Percentiles rank a stretch among this genome's conserved stretches.
Evolutionary conservation across 768 basidiomycete genomes (phyloP).

Genomic region (Hydnum rufescens): DNA sequence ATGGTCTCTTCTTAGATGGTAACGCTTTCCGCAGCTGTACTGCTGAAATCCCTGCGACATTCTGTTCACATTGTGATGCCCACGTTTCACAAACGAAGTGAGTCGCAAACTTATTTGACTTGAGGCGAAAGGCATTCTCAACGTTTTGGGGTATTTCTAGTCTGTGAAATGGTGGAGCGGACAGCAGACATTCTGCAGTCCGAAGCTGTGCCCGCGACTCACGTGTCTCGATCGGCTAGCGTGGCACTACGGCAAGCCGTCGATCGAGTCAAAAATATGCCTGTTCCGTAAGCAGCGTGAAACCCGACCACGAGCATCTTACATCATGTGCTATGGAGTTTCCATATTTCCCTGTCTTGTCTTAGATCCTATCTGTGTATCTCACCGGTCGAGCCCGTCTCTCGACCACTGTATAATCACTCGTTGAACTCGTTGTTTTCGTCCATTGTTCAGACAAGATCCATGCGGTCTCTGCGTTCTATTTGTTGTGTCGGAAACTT

Average conservation of each 20-base stretch:
- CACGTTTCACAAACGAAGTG: not conserved
- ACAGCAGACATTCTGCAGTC: not conserved
- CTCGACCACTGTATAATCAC: too few species aligned
- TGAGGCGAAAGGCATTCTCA: not conserved
- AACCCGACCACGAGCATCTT: too few species aligned
- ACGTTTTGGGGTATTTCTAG: not conserved
- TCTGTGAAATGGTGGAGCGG: slow-evolving; percentile 3
- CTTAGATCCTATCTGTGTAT: too few species aligned
- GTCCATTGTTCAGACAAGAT: too few species aligned
- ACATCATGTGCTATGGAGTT: too few species aligned
- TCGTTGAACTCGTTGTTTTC: too few species aligned
- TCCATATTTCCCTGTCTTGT: too few species aligned
- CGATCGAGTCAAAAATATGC: not conserved
- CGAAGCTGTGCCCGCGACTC: not conserved
- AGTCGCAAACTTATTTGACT: too few species aligned
- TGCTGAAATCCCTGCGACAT: not conserved
- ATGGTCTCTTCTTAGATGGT: not conserved
- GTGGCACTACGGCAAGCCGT: not conserved
- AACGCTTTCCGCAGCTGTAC: not conserved
- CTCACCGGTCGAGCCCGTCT: too few species aligned
- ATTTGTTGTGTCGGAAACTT: too few species aligned
- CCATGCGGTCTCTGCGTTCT: too few species aligned
- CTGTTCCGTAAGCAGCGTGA: too few species aligned
- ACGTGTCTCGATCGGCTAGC: not conserved
- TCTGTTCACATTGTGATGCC: slow-evolving; percentile 1